These are phyloP conservation scores for Yarrowia keelungensis DNA, from an alignment of 805 yeast species.

Conservation along the genomic window DNA sequence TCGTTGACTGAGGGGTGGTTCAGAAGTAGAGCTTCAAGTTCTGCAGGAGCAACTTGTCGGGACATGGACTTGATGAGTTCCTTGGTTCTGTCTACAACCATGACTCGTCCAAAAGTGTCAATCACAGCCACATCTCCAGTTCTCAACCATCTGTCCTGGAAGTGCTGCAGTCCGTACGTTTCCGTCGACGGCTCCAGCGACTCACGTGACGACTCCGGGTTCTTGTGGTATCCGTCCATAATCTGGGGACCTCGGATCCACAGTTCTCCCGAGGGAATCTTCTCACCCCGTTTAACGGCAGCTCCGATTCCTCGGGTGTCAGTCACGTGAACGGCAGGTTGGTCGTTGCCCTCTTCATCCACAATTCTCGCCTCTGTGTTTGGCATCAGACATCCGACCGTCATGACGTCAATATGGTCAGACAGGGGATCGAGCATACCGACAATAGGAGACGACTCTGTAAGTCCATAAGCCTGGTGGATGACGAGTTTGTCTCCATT, in stretches of 20 bases:
- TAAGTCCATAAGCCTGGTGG: conserved; percentile 33
- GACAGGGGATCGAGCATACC: conserved; percentile 32
- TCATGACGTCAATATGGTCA: conserved; percentile 31
- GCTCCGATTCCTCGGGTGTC: conserved; percentile 30
- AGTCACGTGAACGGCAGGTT: conserved; percentile 22
- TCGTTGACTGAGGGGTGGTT: conserved; percentile 82
- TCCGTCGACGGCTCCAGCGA: conserved; percentile 18
- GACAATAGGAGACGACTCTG: conserved; percentile 28
- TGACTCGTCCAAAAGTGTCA: conserved; percentile 55
- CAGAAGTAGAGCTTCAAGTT: conserved; percentile 83
- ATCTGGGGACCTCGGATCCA: conserved; percentile 62
- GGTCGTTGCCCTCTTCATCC: conserved; percentile 33
- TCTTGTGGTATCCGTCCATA: conserved; percentile 59
- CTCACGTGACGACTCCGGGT: conserved; percentile 52
- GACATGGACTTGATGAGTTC: conserved; percentile 51
- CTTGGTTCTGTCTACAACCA: conserved; percentile 54
- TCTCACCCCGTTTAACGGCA: conserved; percentile 32
- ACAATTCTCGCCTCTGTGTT: conserved; percentile 28
- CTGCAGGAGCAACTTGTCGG: conserved; percentile 93
- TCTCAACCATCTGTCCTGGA: conserved; percentile 59
- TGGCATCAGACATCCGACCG: conserved; percentile 32
- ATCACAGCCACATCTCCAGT: conserved; percentile 66
- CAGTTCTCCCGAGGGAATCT: conserved; percentile 56
- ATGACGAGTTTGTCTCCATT: conserved; percentile 22
- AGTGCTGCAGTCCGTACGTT: conserved; percentile 46